These are phyloP conservation scores for Postia placenta DNA, from an alignment of 768 basidiomycete species.

Conservation along the genomic window DNA sequence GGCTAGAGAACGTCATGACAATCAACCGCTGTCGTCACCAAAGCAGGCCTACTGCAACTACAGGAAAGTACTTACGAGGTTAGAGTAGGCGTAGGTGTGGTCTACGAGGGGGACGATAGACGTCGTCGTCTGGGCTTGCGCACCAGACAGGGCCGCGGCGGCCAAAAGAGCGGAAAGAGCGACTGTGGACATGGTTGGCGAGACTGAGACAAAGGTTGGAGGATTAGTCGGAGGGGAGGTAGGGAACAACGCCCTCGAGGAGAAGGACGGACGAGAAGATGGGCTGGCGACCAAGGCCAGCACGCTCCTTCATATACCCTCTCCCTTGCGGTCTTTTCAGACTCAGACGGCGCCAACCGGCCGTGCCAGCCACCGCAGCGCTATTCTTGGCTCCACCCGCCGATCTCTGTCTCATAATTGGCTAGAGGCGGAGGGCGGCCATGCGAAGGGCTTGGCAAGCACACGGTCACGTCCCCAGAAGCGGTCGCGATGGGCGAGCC, in stretches of 20 bases:
- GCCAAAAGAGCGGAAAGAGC: conserved; percentile 29
- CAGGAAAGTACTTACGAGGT: conserved; percentile 14
- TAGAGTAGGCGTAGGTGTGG: conserved; percentile 20
- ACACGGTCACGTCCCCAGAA: not conserved
- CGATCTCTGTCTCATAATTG: not conserved
- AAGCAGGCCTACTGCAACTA: not conserved
- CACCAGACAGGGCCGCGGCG: conserved; percentile 20
- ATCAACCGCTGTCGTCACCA: too few relatives aligned
- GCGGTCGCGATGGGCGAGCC: not conserved
- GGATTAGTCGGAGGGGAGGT: conserved; percentile 10
- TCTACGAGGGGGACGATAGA: conserved; percentile 23
- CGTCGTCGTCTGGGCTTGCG: conserved; percentile 19
- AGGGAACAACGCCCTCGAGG: conserved; percentile 2
- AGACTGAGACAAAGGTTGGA: not conserved
- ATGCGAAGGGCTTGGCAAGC: not conserved
- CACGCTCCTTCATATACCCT: conserved; percentile 14
- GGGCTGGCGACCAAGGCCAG: conserved; percentile 6
- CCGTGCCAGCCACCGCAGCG: conserved; percentile 1
- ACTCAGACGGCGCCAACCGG: conserved; percentile 8
- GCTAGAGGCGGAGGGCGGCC: not conserved
- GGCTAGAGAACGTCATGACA: conserved; percentile 32
- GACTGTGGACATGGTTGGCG: conserved; percentile 15
- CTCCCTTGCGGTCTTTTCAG: conserved; percentile 8
- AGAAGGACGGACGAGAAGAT: conserved; percentile 9
- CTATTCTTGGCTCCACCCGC: not conserved